Evolutionary conservation across 208 protist species (phyloP), one percentile per base, ranked within the genome.

Genomic region (Lotmaria passim): DNA sequence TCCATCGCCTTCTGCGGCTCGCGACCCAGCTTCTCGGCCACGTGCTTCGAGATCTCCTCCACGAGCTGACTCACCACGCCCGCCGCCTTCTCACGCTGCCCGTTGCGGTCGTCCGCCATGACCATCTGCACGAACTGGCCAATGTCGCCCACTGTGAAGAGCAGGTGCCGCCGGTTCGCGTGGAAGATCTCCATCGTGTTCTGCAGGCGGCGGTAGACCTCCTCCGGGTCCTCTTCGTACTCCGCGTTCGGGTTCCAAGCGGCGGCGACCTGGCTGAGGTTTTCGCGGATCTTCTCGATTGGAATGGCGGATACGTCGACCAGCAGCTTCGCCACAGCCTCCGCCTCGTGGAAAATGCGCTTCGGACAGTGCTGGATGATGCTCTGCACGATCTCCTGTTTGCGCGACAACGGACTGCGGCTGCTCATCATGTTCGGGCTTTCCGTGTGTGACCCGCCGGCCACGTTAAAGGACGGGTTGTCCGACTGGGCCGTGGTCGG

Each of bases 41-140:
- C 98, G 74, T 98, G 99, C 60, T 98, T 94, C 12, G 93, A 83
- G 47, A 96, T 98, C 43, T 98, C 98, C 63, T 99, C 98, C 51
- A 99, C 95, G 10, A 99, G 78, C 56, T 97, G 95, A 48, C 86
- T 83, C 23, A 97, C 79, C 33, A 95, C 92, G 14, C 76, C 81
- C 19, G 75, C 79, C 12, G 91, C 92, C 78, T 94, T 93, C 63
- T 92, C 90, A n/a, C 86, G 81, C 56, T 95, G 73, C 44, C 93
- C 93, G 61, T 67, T 82, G 55, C 60, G 63, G 58, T 94, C 77
- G 64, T 93, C 82, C 19, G 92, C 90, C 36, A 95, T 77, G 12
- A 95, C 85, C 68, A 90, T 86, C 52, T 91, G 79, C 61, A 95
- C 88, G 70, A 89, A 95, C 63, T 92, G 81, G 21, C 92, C 92